phyloP scores from a whole-genome alignment of 2,329 filamentous ascomycete species.

The Alternaria incomplexa region DNA sequence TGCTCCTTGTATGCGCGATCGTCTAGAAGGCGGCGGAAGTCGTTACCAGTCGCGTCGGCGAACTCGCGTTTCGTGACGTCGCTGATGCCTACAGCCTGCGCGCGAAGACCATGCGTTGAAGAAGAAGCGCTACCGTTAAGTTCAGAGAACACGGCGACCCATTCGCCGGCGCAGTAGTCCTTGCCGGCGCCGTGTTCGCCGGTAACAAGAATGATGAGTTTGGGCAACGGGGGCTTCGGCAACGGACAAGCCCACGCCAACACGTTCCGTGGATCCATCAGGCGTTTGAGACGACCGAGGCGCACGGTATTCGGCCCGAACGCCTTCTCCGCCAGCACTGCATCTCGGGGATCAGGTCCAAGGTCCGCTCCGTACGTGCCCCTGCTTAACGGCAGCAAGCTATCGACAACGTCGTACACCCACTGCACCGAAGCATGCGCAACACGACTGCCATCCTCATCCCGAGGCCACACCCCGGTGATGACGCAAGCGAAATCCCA shows the following conservation, averaged over 20 bases:
- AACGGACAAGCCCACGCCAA: constrained; percentile 65
- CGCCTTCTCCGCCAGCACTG: constrained; percentile 57
- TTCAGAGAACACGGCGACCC: constrained; percentile 53
- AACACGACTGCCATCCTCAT: constrained; percentile 55
- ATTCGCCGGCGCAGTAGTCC: constrained; percentile 64
- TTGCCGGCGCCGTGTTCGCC: constrained; percentile 64
- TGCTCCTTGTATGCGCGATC: constrained; percentile 68
- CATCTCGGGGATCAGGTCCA: constrained; percentile 66
- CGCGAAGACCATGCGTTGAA: background rate
- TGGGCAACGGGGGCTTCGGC: constrained; percentile 38
- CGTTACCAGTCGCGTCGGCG: constrained; percentile 56
- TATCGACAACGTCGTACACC: constrained; percentile 61
- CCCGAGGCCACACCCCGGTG: constrained; percentile 66
- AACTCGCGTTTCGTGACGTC: constrained; percentile 65
- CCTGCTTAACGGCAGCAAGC: constrained; percentile 57
- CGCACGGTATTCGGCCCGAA: constrained; percentile 63
- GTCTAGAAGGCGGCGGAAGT: constrained; percentile 56
- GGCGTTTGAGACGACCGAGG: constrained; percentile 59
- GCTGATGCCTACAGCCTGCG: constrained; percentile 46
- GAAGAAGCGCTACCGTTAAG: constrained; percentile 21
- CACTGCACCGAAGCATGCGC: constrained; percentile 55
- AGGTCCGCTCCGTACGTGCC: constrained; percentile 68
- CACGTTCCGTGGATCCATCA: constrained; percentile 58
- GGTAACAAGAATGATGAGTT: constrained; percentile 56
- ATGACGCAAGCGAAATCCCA: constrained; percentile 70